Conservation (phyloP, 106 monocot genomes). For the Dendrobium chrysotoxum region DNA sequence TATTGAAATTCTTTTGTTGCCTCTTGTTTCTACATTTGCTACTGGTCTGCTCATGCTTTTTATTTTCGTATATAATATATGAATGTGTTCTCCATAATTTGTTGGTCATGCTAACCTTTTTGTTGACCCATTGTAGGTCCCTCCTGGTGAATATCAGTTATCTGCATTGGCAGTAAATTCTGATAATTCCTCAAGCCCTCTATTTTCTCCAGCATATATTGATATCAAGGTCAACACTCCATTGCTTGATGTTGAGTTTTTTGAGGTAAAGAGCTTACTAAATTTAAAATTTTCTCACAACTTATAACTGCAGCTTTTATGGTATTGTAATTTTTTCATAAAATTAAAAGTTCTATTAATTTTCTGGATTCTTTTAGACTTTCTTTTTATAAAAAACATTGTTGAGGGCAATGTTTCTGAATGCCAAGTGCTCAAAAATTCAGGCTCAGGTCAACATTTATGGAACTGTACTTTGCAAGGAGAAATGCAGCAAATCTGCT, state of each 20-base stretch:
- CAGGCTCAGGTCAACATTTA: slow-evolving; percentile 81
- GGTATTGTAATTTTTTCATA: not conserved
- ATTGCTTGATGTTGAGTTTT: slow-evolving; percentile 67
- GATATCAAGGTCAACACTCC: slow-evolving; percentile 74
- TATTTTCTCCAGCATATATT: slow-evolving; percentile 74
- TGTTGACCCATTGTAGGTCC: slow-evolving; percentile 30
- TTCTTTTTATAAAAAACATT: not conserved
- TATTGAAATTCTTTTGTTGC: not conserved
- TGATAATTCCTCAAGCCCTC: slow-evolving; percentile 35
- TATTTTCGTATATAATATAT: not conserved
- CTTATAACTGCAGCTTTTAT: not conserved
- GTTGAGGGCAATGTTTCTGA: not conserved
- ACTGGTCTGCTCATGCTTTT: not conserved
- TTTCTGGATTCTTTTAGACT: not conserved
- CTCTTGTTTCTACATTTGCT: not conserved
- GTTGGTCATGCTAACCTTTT: not conserved
- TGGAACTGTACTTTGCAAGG: slow-evolving; percentile 79
- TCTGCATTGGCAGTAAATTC: slow-evolving; percentile 66
- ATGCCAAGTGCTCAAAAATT: slow-evolving; percentile 8
- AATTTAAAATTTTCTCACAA: not conserved
- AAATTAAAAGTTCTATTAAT: not conserved
- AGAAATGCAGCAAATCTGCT: slow-evolving; percentile 48
- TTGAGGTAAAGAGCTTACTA: slow-evolving; percentile 46
- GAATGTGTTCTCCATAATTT: not conserved
- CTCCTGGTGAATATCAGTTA: slow-evolving; percentile 81